A percentile compares a stretch with the other conserved stretches of the same genome.
These are phyloP conservation scores for Aspergillus brasiliensis DNA, from an alignment of 2,329 filamentous ascomycete species.

Conservation along the genomic window DNA sequence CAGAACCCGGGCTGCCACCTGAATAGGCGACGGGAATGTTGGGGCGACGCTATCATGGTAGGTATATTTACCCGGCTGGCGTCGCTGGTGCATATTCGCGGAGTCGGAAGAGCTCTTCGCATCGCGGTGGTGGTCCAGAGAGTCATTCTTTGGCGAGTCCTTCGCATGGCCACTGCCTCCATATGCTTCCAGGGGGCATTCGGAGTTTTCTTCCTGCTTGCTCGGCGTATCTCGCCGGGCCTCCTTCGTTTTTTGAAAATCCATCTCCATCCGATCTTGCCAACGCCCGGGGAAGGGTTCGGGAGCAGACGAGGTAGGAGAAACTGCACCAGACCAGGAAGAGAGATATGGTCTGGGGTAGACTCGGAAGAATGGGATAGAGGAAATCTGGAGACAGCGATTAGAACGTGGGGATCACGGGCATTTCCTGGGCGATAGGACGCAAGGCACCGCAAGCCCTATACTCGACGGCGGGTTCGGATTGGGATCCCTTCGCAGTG, in stretches of 20 bases:
- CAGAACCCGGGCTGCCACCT: constrained; percentile 18
- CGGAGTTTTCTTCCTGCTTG: constrained; percentile 40
- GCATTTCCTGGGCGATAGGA: constrained; percentile 23
- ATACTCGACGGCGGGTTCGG: constrained; percentile 18
- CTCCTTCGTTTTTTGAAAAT: constrained; percentile 46
- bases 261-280: constrained; percentile 33
- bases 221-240: constrained; percentile 34
- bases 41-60: constrained; percentile 17
- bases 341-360: neutral
- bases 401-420: constrained; percentile 21
- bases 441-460: constrained; percentile 26
- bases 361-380: neutral
- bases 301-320: neutral
- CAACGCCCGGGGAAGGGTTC: neutral
- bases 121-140: constrained; percentile 34
- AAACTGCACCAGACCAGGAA: neutral
- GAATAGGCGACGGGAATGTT: constrained; percentile 13
- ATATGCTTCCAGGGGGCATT: constrained; percentile 39
- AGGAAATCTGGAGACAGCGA: constrained; percentile 7
- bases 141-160: constrained; percentile 40
- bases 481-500: constrained; percentile 21
- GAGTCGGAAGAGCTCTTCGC: constrained; percentile 25
- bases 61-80: constrained; percentile 10
- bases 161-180: constrained; percentile 36
- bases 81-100: constrained; percentile 22